These are phyloP conservation scores for Cordyceps javanica DNA, from an alignment of 2,329 filamentous ascomycete species.

Conservation along the genomic window DNA sequence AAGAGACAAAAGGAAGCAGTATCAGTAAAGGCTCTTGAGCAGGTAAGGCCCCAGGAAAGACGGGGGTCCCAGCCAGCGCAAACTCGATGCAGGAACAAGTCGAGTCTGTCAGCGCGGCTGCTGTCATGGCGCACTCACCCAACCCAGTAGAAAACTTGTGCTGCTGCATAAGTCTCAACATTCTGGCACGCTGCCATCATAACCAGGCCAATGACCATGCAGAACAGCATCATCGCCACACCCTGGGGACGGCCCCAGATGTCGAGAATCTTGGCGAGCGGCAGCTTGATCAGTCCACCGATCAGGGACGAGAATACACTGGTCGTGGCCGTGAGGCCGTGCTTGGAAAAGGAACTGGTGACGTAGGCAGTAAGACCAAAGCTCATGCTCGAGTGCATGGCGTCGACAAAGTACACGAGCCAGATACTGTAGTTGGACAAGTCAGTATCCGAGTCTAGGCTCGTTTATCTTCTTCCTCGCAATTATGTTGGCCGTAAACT, in stretches of 20 bases:
- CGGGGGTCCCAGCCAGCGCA: neutral
- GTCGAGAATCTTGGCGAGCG: conserved; percentile 57
- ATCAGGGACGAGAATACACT: conserved; percentile 44
- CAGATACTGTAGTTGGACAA: conserved; percentile 26
- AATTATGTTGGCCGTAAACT: neutral
- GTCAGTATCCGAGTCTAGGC: neutral
- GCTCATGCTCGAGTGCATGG: conserved; percentile 25
- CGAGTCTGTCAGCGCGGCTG: conserved; percentile 21
- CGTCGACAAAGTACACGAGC: conserved; percentile 33
- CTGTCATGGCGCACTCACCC: conserved; percentile 27
- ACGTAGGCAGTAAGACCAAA: conserved; percentile 33
- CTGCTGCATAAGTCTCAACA: conserved; percentile 40
- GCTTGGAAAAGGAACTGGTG: conserved; percentile 38
- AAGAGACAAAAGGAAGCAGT: neutral
- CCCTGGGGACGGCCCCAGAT: conserved; percentile 56
- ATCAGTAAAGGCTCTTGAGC: neutral
- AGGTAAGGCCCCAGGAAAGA: neutral
- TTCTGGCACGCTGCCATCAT: conserved; percentile 54
- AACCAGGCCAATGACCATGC: conserved; percentile 43
- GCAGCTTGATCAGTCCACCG: conserved; percentile 50
- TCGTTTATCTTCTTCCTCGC: neutral
- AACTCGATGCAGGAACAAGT: neutral
- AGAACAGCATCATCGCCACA: conserved; percentile 42
- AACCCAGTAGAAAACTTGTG: conserved; percentile 55
- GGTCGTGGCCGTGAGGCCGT: conserved; percentile 44